Evolutionary conservation across 164 flowering plant species (phyloP).

Genomic region (Stephania yunnanensis): DNA sequence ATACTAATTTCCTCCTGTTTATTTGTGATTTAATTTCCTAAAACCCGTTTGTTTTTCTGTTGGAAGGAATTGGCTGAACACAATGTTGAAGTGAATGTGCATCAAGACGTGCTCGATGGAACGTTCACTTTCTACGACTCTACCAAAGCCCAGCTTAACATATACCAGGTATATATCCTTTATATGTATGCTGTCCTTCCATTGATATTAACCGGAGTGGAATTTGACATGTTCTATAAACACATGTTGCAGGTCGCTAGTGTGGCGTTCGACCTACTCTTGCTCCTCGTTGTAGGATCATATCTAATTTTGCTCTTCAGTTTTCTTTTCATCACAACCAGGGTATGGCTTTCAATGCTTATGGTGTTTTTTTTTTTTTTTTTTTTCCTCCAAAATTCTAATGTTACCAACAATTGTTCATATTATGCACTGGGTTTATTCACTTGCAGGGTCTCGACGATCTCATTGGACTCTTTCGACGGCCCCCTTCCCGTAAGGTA

Average conservation of each 20-base stretch:
- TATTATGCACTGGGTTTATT: constrained; percentile 8
- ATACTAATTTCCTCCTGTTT: neutral
- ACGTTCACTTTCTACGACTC: constrained; percentile 86
- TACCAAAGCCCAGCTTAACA: constrained; percentile 55
- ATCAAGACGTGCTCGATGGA: constrained; percentile 77
- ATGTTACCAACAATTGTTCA: too few species aligned
- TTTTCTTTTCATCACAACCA: constrained; percentile 81
- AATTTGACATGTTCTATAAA: neutral
- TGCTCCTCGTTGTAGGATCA: constrained; percentile 83
- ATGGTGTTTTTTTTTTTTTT: neutral
- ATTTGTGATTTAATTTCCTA: neutral
- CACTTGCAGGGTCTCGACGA: constrained; percentile 86
- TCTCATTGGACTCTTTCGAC: constrained; percentile 82
- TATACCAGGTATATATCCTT: constrained; percentile 62
- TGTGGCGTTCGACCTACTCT: constrained; percentile 79
- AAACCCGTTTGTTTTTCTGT: neutral
- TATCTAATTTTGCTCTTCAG: constrained; percentile 83
- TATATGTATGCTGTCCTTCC: neutral
- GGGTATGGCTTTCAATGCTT: constrained; percentile 42
- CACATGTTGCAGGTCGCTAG: constrained; percentile 8
- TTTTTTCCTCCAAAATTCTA: neutral
- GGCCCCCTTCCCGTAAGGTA: constrained; percentile 84
- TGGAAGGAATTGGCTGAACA: constrained; percentile 82
- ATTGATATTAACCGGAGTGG: neutral
- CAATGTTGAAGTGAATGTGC: constrained; percentile 63